phyloP scores from a whole-genome alignment of 176 grass and related monocot species.

The Lolium multiflorum region DNA sequence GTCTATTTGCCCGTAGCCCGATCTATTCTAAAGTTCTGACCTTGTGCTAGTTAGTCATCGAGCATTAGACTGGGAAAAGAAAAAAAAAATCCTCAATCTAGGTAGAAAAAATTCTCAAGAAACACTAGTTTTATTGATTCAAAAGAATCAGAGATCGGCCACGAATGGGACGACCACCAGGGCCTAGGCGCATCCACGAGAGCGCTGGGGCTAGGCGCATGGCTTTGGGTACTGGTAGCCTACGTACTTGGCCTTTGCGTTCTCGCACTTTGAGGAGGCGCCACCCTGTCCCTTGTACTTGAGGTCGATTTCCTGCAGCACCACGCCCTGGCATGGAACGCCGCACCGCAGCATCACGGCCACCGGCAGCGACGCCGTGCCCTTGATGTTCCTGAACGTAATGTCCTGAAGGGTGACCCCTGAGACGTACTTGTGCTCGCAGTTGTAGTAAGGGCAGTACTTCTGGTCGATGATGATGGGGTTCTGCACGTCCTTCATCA shows the following conservation, averaged over 20 bases:
- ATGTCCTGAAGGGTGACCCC: slow-evolving; percentile 60
- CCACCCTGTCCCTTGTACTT: slow-evolving; percentile 20
- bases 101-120: no score
- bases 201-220: slow-evolving; percentile 40
- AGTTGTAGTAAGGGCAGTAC: slow-evolving; percentile 72
- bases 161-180: no score
- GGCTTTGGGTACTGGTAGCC: slow-evolving; percentile 58
- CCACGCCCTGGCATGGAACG: slow-evolving; percentile 60
- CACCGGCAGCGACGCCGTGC: slow-evolving; percentile 54
- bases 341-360: slow-evolving; percentile 65
- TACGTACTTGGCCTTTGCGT: slow-evolving; percentile 50
- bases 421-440: slow-evolving; percentile 56
- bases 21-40: no score
- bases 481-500: slow-evolving; percentile 33
- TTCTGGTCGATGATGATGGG: slow-evolving; percentile 82
- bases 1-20: no score
- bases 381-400: slow-evolving; percentile 60
- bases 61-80: no score
- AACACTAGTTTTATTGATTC: no score
- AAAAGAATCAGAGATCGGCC: no score
- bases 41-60: no score
- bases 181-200: neutral
- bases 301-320: slow-evolving; percentile 61
- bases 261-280: slow-evolving; percentile 44
- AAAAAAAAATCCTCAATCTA: no score